Conservation (phyloP, 257 asterid species). For the Rubia yunnanensis region DNA sequence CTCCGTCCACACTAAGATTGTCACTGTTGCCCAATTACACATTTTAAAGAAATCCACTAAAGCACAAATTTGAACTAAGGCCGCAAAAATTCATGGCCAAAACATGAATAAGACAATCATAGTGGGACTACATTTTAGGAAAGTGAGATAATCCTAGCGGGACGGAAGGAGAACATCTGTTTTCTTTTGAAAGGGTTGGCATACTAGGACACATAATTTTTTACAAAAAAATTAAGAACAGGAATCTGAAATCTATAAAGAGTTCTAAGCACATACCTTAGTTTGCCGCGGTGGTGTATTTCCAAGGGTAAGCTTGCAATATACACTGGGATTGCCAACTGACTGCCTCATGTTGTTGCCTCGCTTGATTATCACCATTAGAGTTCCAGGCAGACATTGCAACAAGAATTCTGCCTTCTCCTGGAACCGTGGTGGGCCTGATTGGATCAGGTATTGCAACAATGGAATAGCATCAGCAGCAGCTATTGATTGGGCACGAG, state of each 20-base stretch:
- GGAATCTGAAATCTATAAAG: neutral
- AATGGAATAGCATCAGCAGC: slow-evolving; percentile 95
- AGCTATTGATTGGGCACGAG: slow-evolving; percentile 93
- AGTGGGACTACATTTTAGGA: neutral
- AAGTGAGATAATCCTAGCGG: neutral
- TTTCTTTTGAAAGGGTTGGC: neutral
- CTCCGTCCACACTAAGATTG: neutral
- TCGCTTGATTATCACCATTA: slow-evolving; percentile 77
- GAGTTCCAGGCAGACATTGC: slow-evolving; percentile 92
- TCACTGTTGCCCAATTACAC: neutral
- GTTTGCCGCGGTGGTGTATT: slow-evolving; percentile 81
- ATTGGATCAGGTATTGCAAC: slow-evolving; percentile 85
- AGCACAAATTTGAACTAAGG: neutral
- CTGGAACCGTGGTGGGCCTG: slow-evolving; percentile 95
- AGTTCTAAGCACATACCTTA: slow-evolving; percentile 36
- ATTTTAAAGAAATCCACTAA: no score
- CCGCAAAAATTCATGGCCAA: neutral
- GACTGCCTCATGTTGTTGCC: slow-evolving; percentile 98
- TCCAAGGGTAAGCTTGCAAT: slow-evolving; percentile 95
- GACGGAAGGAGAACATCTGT: neutral
- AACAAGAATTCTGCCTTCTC: slow-evolving; percentile 86
- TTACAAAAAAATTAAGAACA: neutral
- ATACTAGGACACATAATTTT: neutral
- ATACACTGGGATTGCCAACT: slow-evolving; percentile 89
- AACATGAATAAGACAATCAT: neutral